phyloP scores from a whole-genome alignment of 2,329 filamentous ascomycete genomes.

The Trichocomaceae sp. region DNA sequence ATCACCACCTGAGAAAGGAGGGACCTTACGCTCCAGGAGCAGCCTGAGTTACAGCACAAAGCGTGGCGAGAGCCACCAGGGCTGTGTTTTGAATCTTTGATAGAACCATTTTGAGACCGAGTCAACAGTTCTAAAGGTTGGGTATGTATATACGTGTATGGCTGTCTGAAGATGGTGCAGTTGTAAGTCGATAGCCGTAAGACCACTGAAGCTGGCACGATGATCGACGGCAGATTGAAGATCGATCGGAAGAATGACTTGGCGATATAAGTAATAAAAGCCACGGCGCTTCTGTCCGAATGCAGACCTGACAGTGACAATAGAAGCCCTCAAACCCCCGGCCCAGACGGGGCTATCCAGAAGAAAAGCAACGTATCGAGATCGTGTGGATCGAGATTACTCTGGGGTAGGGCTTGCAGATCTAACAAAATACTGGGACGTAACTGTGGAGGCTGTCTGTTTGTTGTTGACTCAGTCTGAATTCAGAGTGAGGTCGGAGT shows the following conservation, averaged over 20 bases:
- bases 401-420: not conserved
- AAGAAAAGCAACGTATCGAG: not conserved
- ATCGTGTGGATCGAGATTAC: not conserved
- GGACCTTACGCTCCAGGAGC: constrained; percentile 3
- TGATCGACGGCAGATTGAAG: not conserved
- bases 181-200: not conserved
- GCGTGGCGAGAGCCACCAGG: constrained; percentile 9
- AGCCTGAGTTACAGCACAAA: constrained; percentile 11
- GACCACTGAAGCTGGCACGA: constrained; percentile 7
- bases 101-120: constrained; percentile 9
- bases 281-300: constrained; percentile 1
- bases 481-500: not conserved
- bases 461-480: not conserved
- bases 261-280: constrained; percentile 10
- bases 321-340: not conserved
- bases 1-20: not conserved
- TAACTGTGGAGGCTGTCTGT: not conserved
- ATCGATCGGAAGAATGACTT: constrained; percentile 3
- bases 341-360: not conserved
- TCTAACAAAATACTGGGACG: not conserved
- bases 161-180: not conserved
- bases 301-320: constrained; percentile 3
- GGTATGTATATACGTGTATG: not conserved
- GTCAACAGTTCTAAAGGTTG: constrained; percentile 1
- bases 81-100: constrained; percentile 8